Base-by-base conservation (phyloP, 2,329 filamentous ascomycete species). In the Lecanoromycetidae sp. region DNA sequence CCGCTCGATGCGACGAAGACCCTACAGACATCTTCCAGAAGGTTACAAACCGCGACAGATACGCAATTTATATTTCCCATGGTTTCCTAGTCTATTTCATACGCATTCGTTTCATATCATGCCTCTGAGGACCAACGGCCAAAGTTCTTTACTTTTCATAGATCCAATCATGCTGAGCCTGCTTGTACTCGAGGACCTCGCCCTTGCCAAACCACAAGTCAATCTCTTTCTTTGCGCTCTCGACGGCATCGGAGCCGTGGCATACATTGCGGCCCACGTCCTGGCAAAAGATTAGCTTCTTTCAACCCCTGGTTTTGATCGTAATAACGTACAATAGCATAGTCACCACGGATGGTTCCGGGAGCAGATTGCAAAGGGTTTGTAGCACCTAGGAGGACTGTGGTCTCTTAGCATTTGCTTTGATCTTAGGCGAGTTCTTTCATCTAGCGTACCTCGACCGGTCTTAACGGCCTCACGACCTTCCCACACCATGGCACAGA, bases 161-260 rank as follows among this genome's bases (percentile, higher is more conserved):
- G 76, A 96, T 76, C 91, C 91, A 96, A 76, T 84, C 79, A 72
- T 84, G 78, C 73, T 85, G 77, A 66, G 84, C 75, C 59, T 75
- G 74, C 79, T 91, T 90, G 80, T 84, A 96, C 72, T 66, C 76
- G 71, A 87, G 71, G 64, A 94, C 67, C 71, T 96, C 91, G 60
- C 79, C 80, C 59, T 84, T 75, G 72, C 84, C 81, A 84, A 98
- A 98, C 91, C 91, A 98, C 67, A 96, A 82, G 63, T 82, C 83
- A 67, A 98, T 98, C 79, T 98, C 91, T 85, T 96, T 95, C 84
- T 96, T 80, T 72, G 91, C 91, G 76, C 80, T 94, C 81, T 98
- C 91, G 71, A 98, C 90, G 67, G 77, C 81, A 79, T 98, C 91
- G 71, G 87, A 95, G 68, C 91, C 91, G 82, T 98, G 91, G 85